A percentile compares a stretch with the other conserved stretches of the same genome.
Evolutionary conservation across 139 green algal species (phyloP).

Genomic region (Chlamydomonas eustigma): DNA sequence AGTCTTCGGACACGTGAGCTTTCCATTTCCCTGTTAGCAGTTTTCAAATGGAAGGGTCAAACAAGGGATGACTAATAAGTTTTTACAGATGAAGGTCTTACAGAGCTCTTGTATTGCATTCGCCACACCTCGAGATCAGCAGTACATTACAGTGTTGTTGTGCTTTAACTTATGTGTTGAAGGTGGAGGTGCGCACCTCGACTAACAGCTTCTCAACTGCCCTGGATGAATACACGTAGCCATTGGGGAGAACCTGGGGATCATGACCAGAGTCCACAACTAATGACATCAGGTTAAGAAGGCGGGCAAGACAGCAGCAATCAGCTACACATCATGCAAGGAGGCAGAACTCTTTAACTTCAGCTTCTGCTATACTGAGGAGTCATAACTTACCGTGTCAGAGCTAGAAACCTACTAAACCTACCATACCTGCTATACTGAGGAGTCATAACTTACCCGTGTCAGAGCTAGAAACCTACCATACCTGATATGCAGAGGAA

Average conservation of each 20-base stretch:
- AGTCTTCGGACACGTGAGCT: conserved; percentile 65
- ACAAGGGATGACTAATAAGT: not conserved
- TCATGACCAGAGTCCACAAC: not conserved
- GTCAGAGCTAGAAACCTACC: too few relatives aligned
- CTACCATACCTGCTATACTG: too few relatives aligned
- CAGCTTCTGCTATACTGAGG: too few relatives aligned
- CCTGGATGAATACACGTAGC: conserved; percentile 74
- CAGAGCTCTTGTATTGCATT: not conserved
- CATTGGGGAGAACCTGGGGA: conserved; percentile 70
- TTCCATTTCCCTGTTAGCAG: conserved; percentile 27
- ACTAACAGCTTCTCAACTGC: conserved; percentile 46
- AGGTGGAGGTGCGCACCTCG: conserved; percentile 9
- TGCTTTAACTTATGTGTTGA: not conserved
- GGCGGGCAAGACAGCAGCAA: not conserved
- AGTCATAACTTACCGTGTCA: too few relatives aligned
- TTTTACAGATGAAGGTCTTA: not conserved
- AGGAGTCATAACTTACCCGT: too few relatives aligned
- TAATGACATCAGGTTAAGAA: not conserved
- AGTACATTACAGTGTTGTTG: not conserved
- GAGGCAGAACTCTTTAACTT: too few relatives aligned
- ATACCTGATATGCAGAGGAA: too few relatives aligned
- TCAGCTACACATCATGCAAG: not conserved
- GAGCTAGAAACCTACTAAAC: too few relatives aligned
- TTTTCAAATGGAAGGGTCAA: not conserved
- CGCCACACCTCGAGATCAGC: not conserved